Percentiles rank a stretch among this genome's conserved stretches.
Evolutionary conservation across 192 early-diverging fungal genomes (phyloP).

Genomic region (Backusella luteola): DNA sequence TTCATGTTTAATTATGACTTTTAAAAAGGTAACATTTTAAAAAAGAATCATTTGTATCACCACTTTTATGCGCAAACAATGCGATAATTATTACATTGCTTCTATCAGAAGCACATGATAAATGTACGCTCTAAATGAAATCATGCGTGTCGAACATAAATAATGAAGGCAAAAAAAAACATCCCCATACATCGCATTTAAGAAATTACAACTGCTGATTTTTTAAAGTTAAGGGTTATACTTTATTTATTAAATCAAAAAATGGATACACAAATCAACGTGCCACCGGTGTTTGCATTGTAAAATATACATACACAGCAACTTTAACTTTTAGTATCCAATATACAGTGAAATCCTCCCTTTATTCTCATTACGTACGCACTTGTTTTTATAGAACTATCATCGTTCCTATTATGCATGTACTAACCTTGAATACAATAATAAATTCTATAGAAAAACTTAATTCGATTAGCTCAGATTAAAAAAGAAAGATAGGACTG

Average conservation of each 20-base stretch:
- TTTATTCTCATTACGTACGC: background rate
- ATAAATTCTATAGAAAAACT: background rate
- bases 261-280: conserved; percentile 15
- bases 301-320: background rate
- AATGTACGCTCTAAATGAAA: background rate
- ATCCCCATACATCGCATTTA: background rate
- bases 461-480: conserved; percentile 9
- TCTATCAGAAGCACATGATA: background rate
- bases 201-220: background rate
- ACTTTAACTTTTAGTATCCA: background rate
- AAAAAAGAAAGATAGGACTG: background rate
- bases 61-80: background rate
- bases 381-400: background rate
- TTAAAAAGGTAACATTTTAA: background rate
- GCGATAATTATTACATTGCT: background rate
- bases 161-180: background rate
- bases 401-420: background rate
- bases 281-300: conserved; percentile 11
- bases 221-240: background rate
- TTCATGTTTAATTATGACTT: background rate
- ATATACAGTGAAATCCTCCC: background rate
- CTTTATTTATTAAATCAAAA: conserved; percentile 8
- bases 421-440: background rate
- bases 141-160: background rate
- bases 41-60: background rate